Evolutionary conservation across 768 basidiomycete genomes (phyloP).

Genomic region (Boletus rubescentipes): DNA sequence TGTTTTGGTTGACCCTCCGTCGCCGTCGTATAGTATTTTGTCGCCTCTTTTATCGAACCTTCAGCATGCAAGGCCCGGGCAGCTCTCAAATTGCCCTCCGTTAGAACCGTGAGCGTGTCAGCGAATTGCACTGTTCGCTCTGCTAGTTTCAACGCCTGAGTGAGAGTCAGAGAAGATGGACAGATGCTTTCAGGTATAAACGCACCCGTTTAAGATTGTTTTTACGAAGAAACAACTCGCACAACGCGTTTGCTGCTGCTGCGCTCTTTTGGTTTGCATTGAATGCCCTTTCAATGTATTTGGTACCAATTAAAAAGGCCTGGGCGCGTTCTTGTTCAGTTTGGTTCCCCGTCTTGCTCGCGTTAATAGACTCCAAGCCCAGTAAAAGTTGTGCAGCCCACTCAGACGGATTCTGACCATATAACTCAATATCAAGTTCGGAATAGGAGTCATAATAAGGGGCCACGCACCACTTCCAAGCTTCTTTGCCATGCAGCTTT

Average conservation of each 20-base stretch:
- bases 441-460: background rate
- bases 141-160: conserved; percentile 84
- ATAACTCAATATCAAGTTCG: background rate
- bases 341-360: conserved; percentile 69
- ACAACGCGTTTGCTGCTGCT: conserved; percentile 80
- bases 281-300: conserved; percentile 75
- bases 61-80: conserved; percentile 79
- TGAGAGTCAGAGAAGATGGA: background rate
- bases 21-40: conserved; percentile 66
- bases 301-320: conserved; percentile 64
- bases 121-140: conserved; percentile 94
- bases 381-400: conserved; percentile 82
- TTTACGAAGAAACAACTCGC: conserved; percentile 75
- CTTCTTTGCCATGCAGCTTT: conserved; percentile 90
- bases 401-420: conserved; percentile 65
- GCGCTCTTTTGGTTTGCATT: conserved; percentile 70
- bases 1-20: conserved; percentile 71
- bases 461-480: conserved; percentile 70
- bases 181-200: conserved; percentile 10
- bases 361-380: conserved; percentile 84
- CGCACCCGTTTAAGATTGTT: conserved; percentile 58
- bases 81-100: conserved; percentile 83
- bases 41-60: conserved; percentile 61
- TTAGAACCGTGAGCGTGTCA: conserved; percentile 79
- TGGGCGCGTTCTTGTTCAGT: conserved; percentile 62